Evolutionary conservation across 768 basidiomycete genomes (phyloP).

Genomic region (Infundibulicybe gibba): DNA sequence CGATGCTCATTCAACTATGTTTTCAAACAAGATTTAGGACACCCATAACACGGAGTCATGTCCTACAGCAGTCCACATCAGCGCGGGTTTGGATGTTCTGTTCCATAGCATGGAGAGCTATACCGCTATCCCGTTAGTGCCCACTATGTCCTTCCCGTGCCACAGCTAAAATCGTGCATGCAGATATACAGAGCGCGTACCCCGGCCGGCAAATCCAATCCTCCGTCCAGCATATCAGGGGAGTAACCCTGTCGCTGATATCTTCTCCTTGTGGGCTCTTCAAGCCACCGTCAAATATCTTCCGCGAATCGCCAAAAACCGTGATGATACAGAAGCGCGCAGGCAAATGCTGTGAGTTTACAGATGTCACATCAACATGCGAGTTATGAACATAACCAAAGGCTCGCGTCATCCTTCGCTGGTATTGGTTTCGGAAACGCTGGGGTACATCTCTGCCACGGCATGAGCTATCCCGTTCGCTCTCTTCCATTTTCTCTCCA

Average conservation of each 20-base stretch:
- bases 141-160: constrained; percentile 2
- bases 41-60: constrained; percentile 89
- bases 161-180: background rate
- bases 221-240: constrained; percentile 92
- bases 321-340: constrained; percentile 77
- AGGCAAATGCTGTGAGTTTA: constrained; percentile 78
- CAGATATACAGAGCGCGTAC: constrained; percentile 88
- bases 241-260: constrained; percentile 91
- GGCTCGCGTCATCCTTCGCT: constrained; percentile 89
- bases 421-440: constrained; percentile 96
- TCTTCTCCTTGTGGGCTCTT: constrained; percentile 94
- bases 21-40: constrained; percentile 39
- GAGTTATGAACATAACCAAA: constrained; percentile 19
- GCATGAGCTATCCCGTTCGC: constrained; percentile 83
- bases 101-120: constrained; percentile 97
- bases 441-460: constrained; percentile 87
- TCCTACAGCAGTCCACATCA: constrained; percentile 89
- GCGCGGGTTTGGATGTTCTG: constrained; percentile 90
- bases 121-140: constrained; percentile 83
- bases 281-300: constrained; percentile 85
- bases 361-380: background rate
- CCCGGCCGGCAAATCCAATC: constrained; percentile 87
- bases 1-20: background rate
- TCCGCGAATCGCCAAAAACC: constrained; percentile 80
- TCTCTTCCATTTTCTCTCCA: background rate